These are phyloP conservation scores for Neopestalotiopsis clavispora DNA, from an alignment of 2,329 filamentous ascomycete species.

Conservation along the genomic window DNA sequence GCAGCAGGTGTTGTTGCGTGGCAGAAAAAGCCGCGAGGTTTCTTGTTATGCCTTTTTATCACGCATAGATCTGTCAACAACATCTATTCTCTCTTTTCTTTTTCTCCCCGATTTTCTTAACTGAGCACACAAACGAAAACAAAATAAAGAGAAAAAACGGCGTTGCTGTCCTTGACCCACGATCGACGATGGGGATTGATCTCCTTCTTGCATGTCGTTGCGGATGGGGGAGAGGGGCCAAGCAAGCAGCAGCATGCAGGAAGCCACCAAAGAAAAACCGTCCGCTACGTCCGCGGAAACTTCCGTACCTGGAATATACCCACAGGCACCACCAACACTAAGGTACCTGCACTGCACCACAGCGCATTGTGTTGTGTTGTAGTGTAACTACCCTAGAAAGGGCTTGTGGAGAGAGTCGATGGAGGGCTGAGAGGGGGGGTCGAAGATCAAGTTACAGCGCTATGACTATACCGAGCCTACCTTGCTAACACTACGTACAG, in stretches of 20 bases:
- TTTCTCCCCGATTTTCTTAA: not conserved
- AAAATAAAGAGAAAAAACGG: not conserved
- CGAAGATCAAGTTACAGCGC: slow-evolving; percentile 5
- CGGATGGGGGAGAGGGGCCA: not conserved
- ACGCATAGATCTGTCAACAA: not conserved
- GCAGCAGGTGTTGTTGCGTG: not conserved
- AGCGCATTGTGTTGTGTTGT: not conserved
- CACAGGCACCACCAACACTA: not conserved
- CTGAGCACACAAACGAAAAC: not conserved
- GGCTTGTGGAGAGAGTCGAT: slow-evolving; percentile 5
- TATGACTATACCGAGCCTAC: slow-evolving; percentile 2
- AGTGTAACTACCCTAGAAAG: not conserved
- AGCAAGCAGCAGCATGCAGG: not conserved
- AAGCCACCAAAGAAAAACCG: not conserved
- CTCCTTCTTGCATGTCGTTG: not conserved
- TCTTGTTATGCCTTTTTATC: not conserved
- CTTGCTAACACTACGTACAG: not conserved
- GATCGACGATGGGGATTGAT: not conserved
- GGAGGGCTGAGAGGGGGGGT: not conserved
- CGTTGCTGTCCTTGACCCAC: not conserved
- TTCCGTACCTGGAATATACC: not conserved
- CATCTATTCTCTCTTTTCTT: not conserved
- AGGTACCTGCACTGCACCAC: not conserved
- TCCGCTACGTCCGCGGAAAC: not conserved
- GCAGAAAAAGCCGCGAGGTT: not conserved